Evolutionary conservation across 352 stramenopile species (phyloP).

Genomic region (Aphanomyces euteiches): DNA sequence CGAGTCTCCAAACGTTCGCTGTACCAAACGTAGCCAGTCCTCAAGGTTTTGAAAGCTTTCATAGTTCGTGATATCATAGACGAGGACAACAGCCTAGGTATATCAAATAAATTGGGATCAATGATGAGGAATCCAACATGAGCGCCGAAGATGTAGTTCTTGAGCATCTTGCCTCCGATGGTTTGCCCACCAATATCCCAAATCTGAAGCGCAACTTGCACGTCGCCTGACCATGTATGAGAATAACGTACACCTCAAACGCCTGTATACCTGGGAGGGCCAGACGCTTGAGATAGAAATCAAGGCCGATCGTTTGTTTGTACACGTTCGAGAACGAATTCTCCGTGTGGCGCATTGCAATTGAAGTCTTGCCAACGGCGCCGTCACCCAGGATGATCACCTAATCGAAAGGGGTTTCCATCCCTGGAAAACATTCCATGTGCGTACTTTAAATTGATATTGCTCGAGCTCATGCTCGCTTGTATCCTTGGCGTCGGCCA

Average conservation of each 20-base stretch:
- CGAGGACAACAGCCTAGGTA: conserved; percentile 79
- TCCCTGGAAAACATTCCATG: background rate
- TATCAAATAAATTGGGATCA: background rate
- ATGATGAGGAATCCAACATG: conserved; percentile 44
- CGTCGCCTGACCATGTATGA: conserved; percentile 54
- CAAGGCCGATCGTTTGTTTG: conserved; percentile 93
- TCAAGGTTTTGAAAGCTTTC: conserved; percentile 94
- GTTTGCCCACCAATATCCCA: conserved; percentile 93
- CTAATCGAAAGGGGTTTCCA: conserved; percentile 37
- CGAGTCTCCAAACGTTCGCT: conserved; percentile 77
- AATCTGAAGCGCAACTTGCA: conserved; percentile 90
- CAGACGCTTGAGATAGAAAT: conserved; percentile 94
- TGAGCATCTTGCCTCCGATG: conserved; percentile 79
- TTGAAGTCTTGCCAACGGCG: conserved; percentile 94
- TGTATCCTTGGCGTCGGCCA: conserved; percentile 82
- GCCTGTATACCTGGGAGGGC: conserved; percentile 64
- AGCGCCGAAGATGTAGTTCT: conserved; percentile 94
- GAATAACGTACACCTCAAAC: background rate
- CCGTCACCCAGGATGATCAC: conserved; percentile 93
- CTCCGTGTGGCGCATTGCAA: conserved; percentile 88
- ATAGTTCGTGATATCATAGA: conserved; percentile 96
- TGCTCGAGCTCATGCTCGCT: conserved; percentile 77
- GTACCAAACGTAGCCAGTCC: conserved; percentile 92
- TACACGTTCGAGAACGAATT: conserved; percentile 91
- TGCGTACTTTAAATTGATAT: conserved; percentile 79